These are phyloP conservation scores for Silybum marianum DNA, from an alignment of 129 eudicot species.

Conservation along the genomic window DNA sequence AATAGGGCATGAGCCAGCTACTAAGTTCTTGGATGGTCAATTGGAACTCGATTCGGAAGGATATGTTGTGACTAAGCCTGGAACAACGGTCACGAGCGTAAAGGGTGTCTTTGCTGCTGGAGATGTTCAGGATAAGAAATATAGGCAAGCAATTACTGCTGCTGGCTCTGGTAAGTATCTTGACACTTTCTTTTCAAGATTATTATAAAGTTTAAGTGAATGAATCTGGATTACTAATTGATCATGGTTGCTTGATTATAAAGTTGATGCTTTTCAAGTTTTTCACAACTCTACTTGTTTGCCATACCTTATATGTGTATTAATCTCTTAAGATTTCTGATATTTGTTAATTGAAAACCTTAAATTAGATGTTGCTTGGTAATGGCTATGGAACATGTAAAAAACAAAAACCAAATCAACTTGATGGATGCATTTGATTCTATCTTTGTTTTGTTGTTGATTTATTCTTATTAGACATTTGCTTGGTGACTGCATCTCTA, in stretches of 20 bases:
- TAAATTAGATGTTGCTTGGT: neutral
- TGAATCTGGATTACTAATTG: neutral
- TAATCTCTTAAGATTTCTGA: neutral
- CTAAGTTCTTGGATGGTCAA: slow-evolving; percentile 88
- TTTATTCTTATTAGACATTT: neutral
- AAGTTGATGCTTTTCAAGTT: neutral
- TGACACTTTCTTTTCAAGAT: neutral
- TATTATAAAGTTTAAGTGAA: neutral
- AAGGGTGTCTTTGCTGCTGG: slow-evolving; percentile 98
- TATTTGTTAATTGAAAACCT: neutral
- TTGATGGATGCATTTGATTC: neutral
- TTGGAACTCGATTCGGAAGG: slow-evolving; percentile 85
- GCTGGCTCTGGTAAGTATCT: slow-evolving; percentile 81
- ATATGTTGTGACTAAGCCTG: slow-evolving; percentile 84
- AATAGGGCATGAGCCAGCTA: slow-evolving; percentile 96
- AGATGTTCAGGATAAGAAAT: slow-evolving; percentile 99
- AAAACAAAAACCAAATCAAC: neutral
- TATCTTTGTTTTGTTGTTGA: slow-evolving; percentile 12
- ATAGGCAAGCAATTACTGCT: slow-evolving; percentile 94
- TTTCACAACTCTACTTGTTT: neutral
- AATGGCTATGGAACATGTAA: neutral
- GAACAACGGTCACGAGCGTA: slow-evolving; percentile 77
- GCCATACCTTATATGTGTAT: neutral
- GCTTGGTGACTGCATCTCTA: neutral
- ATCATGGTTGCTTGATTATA: neutral